phyloP scores from a whole-genome alignment of 257 asterid species.

The Solanum medicagineum region DNA sequence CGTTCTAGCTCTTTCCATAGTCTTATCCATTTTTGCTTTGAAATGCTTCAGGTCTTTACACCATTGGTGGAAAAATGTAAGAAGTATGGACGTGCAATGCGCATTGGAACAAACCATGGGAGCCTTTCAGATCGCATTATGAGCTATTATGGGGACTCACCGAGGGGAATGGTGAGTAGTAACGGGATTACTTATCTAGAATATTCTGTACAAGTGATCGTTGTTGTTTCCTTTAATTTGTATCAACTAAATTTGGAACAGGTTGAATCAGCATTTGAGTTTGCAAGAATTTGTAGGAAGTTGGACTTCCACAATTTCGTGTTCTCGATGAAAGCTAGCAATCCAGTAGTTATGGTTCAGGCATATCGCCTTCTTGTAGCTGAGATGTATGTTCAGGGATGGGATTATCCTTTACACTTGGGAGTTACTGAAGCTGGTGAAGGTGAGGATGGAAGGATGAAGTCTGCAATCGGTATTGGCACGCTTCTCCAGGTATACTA shows the following conservation, averaged over 20 bases:
- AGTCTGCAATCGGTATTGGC: constrained; percentile 97
- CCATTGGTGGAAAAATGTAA: constrained; percentile 98
- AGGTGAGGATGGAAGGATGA: constrained; percentile 99
- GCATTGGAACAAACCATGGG: constrained; percentile 99
- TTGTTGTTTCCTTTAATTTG: neutral
- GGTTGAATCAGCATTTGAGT: constrained; percentile 99
- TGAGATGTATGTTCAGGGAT: constrained; percentile 94
- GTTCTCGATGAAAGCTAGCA: constrained; percentile 99
- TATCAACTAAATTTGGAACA: constrained; percentile 19
- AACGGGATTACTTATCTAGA: neutral
- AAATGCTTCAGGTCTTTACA: constrained; percentile 55
- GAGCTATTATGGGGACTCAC: constrained; percentile 98
- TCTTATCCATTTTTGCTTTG: neutral
- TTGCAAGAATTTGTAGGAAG: constrained; percentile 85
- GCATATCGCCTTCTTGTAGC: constrained; percentile 97
- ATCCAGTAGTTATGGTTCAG: constrained; percentile 95
- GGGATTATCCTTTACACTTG: constrained; percentile 97
- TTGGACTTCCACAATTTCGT: constrained; percentile 92
- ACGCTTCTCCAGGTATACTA: constrained; percentile 79
- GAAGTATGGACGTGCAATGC: constrained; percentile 90
- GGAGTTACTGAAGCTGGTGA: constrained; percentile 99
- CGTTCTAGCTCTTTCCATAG: neutral
- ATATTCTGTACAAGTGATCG: neutral
- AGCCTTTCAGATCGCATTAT: constrained; percentile 97
- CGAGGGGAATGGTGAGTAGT: constrained; percentile 89